These are phyloP conservation scores for Boehmeria nivea DNA, from an alignment of 306 rosid species.

Conservation along the genomic window DNA sequence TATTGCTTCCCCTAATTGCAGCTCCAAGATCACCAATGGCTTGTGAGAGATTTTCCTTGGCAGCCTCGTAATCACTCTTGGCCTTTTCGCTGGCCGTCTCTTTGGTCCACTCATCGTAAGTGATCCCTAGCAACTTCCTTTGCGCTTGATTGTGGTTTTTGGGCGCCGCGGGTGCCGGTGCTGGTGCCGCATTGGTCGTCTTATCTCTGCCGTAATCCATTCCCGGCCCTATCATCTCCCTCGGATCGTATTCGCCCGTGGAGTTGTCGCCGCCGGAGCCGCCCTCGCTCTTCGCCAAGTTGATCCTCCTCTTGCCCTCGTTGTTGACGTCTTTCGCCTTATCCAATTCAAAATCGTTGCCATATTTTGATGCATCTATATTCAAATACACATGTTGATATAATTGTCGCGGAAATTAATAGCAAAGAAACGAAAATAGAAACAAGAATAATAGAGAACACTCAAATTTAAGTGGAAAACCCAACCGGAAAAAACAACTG, in stretches of 20 bases:
- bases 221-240: conserved; percentile 10
- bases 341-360: conserved; percentile 19
- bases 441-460: too few species aligned
- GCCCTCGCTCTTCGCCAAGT: background rate
- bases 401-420: too few species aligned
- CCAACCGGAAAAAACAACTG: too few species aligned
- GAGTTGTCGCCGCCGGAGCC: conserved; percentile 23
- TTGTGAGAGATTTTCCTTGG: conserved; percentile 56
- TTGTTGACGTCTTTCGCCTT: conserved; percentile 10
- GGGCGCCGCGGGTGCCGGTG: too few species aligned
- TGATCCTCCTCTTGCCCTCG: conserved; percentile 9
- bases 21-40: conserved; percentile 53
- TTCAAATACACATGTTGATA: too few species aligned
- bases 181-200: too few species aligned
- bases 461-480: too few species aligned
- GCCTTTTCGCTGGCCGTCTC: conserved; percentile 27
- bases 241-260: conserved; percentile 17
- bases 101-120: conserved; percentile 20
- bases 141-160: conserved; percentile 13
- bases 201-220: conserved; percentile 11
- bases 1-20: conserved; percentile 32
- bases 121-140: conserved; percentile 21
- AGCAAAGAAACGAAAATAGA: too few species aligned
- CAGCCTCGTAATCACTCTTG: conserved; percentile 39
- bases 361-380: conserved; percentile 36